A percentile compares a stretch with the other conserved stretches of the same genome.
These are phyloP conservation scores for Earliella scabrosa DNA, from an alignment of 1,284 basidiomycete species.

Conservation along the genomic window DNA sequence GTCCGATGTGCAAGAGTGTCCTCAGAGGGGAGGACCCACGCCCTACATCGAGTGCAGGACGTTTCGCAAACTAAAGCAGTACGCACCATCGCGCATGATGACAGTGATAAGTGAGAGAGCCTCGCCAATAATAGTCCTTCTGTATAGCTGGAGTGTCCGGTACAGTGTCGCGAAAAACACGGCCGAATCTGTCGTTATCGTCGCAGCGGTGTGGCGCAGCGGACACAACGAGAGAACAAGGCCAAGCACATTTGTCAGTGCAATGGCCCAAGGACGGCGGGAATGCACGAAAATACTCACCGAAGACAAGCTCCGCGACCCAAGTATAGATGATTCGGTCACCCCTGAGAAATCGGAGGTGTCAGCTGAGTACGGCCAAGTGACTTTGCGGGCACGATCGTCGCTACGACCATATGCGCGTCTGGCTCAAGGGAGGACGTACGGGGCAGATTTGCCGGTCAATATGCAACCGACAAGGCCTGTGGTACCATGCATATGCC, in stretches of 20 bases:
- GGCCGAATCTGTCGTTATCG: conserved; percentile 19
- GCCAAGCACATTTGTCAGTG: background rate
- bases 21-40: too few relatives aligned
- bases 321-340: conserved; percentile 34
- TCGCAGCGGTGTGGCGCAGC: background rate
- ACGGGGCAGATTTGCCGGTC: conserved; percentile 27
- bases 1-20: too few relatives aligned
- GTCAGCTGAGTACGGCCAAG: background rate
- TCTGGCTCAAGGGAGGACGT: conserved; percentile 5
- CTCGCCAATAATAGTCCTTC: conserved; percentile 23
- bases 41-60: too few relatives aligned
- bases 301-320: conserved; percentile 34
- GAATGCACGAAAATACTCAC: conserved; percentile 13
- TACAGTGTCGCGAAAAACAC: conserved; percentile 31
- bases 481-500: conserved; percentile 7
- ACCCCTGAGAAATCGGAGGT: conserved; percentile 16
- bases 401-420: background rate
- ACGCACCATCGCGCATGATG: conserved; percentile 32
- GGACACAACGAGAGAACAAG: background rate
- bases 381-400: background rate
- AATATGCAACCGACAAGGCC: conserved; percentile 33
- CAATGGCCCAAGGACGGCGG: background rate
- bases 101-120: conserved; percentile 28
- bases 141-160: conserved; percentile 26
- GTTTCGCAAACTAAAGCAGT: too few relatives aligned